Percentiles rank a stretch among this genome's conserved stretches.
phyloP scores from a whole-genome alignment of 768 basidiomycete genomes.

The Suillus plorans region DNA sequence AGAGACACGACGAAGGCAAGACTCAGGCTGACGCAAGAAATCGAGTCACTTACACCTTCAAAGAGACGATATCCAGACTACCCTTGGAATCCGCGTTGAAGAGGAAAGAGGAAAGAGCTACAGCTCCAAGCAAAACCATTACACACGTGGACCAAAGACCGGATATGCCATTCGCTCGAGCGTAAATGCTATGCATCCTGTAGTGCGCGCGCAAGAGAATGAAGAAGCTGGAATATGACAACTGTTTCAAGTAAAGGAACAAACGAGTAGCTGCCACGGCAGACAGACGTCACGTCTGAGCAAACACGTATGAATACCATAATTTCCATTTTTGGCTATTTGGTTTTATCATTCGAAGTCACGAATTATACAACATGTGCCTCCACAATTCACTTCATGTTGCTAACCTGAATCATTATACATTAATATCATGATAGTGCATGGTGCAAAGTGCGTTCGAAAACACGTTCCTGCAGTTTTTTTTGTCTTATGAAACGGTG shows the following conservation, averaged over 20 bases:
- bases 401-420: not conserved
- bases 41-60: slow-evolving; percentile 69
- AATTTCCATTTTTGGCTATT: slow-evolving; percentile 2
- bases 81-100: slow-evolving; percentile 61
- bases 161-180: slow-evolving; percentile 73
- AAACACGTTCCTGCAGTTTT: not conserved
- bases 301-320: not conserved
- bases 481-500: not conserved
- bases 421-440: not conserved
- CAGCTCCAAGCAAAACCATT: slow-evolving; percentile 66
- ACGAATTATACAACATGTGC: not conserved
- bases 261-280: not conserved
- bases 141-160: slow-evolving; percentile 72
- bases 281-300: not conserved
- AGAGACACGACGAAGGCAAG: slow-evolving; percentile 11
- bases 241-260: not conserved
- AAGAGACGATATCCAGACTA: slow-evolving; percentile 53
- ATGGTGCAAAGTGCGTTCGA: not conserved
- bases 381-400: not conserved
- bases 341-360: not conserved
- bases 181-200: slow-evolving; percentile 66
- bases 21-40: slow-evolving; percentile 4
- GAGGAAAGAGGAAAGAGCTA: slow-evolving; percentile 73
- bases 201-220: not conserved
- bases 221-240: not conserved